Base-by-base conservation (phyloP, 768 basidiomycete genomes). In the Lanmaoa rubissima region DNA sequence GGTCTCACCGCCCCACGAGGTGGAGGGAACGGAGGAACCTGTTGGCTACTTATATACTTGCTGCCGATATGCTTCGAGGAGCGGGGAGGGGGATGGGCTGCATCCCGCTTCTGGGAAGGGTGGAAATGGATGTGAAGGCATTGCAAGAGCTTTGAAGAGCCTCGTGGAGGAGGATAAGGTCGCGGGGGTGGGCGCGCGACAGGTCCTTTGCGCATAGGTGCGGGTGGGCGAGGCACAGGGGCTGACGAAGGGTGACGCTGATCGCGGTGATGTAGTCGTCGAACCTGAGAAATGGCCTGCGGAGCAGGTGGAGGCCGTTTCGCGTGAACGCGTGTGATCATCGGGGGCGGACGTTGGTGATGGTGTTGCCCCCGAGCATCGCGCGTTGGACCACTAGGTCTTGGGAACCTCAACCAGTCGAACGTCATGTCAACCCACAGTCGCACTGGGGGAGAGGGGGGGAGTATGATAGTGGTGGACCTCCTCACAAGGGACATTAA, bases 71-170 rank as follows among this genome's bases (percentile, higher is more conserved):
- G 21, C 42, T 57, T 69, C 26, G 54, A 26, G 8, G 53, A 14
- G 36, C 57, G 62, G 26, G 53, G 50, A 43, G 51, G 54, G 28
- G 60, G 56, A 4, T 47, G 35, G 12, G 46, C 54, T 5, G 34
- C 17, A 26, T 61, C 65, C 32, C 60, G 68, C 53, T 65, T 70
- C 26, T 60, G 67, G 34, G 51, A 46, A 13, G 66, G 61, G 45
- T 71, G 67, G 17, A 70, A 55, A 28, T 71, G 65, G 19, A 71
- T 28, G 45, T 69, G 69, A 7, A 70, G 42, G 31, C 59, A 71
- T 21, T 65, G 55, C 54, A 63, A 6, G 34, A 64, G 54, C 24
- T 66, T 65, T 2, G 53, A 35, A 44, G 54, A 34, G 24, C 38
- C 21, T 45, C 61, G 62, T 10, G 58, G 57, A 26, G 54, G 44